Conservation (phyloP, 192 early-diverging fungal species). For the Gonapodya sp. region DNA sequence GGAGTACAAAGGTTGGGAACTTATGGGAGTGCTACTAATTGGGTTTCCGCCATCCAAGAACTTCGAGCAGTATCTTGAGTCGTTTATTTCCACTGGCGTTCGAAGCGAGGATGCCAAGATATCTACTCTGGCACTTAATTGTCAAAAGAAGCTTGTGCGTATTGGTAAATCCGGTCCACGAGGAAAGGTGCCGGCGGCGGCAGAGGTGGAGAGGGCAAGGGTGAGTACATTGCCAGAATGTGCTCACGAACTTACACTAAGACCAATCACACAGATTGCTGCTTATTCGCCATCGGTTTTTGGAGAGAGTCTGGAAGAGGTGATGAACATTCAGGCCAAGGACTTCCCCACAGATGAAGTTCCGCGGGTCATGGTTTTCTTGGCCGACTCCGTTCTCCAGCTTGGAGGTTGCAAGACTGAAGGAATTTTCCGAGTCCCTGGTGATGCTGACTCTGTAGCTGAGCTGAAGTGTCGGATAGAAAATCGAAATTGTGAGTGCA, state of each 20-base stretch:
- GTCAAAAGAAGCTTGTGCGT: constrained; percentile 45
- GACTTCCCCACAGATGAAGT: constrained; percentile 34
- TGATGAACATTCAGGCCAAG: constrained; percentile 51
- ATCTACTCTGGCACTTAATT: constrained; percentile 21
- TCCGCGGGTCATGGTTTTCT: constrained; percentile 72
- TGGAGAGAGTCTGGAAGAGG: constrained; percentile 78
- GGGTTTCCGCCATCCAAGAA: constrained; percentile 88
- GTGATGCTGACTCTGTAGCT: constrained; percentile 77
- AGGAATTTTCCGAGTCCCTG: constrained; percentile 94
- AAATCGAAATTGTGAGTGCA: constrained; percentile 2
- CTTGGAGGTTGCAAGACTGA: constrained; percentile 73
- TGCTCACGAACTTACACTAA: neutral
- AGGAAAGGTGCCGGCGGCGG: constrained; percentile 60
- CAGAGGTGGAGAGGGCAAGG: constrained; percentile 56
- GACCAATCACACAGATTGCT: constrained; percentile 38
- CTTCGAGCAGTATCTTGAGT: constrained; percentile 70
- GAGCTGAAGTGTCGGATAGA: constrained; percentile 27
- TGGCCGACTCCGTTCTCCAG: constrained; percentile 60
- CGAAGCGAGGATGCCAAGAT: constrained; percentile 18
- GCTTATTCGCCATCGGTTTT: constrained; percentile 80
- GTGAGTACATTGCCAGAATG: neutral
- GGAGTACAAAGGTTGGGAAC: constrained; percentile 73
- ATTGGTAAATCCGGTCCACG: constrained; percentile 69
- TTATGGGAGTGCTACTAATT: constrained; percentile 70
- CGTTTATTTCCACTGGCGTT: constrained; percentile 43